Percentiles rank a stretch among this genome's conserved stretches.
phyloP scores from a whole-genome alignment of 1,139 yeast species.

The Saccharomycopsis phalli region DNA sequence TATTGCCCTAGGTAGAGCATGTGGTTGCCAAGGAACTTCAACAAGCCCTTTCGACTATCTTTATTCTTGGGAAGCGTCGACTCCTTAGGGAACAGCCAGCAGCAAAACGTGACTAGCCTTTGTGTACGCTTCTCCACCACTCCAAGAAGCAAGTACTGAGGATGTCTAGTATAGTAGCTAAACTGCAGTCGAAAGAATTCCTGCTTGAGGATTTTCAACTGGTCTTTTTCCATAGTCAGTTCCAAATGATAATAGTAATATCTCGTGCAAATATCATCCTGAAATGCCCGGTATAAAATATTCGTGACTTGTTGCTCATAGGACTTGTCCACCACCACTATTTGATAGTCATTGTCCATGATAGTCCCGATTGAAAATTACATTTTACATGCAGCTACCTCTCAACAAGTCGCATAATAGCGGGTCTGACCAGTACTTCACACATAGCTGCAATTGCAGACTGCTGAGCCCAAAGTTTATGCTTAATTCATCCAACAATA shows the following conservation, averaged over 20 bases:
- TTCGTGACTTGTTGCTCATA: conserved; percentile 8
- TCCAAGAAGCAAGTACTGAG: conserved; percentile 8
- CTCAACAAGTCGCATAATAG: neutral
- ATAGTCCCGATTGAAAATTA: conserved; percentile 1
- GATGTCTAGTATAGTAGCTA: conserved; percentile 4
- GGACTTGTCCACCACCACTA: conserved; percentile 2
- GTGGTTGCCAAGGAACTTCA: neutral
- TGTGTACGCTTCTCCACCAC: conserved; percentile 1
- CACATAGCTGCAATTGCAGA: conserved; percentile 3
- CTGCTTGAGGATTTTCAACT: neutral
- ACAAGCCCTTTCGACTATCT: neutral
- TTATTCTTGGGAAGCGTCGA: conserved; percentile 2
- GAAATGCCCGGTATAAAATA: conserved; percentile 5
- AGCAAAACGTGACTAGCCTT: conserved; percentile 1
- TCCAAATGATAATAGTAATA: conserved; percentile 8
- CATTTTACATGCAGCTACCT: neutral
- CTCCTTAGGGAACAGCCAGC: conserved; percentile 11
- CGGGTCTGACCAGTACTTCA: conserved; percentile 12
- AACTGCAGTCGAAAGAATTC: conserved; percentile 10
- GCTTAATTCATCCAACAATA: conserved; percentile 12
- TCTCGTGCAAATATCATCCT: conserved; percentile 5
- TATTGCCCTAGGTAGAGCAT: neutral
- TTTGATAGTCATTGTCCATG: conserved; percentile 1
- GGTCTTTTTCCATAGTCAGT: neutral
- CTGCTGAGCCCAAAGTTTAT: conserved; percentile 14